Percentiles rank a stretch among this genome's conserved stretches.
Evolutionary conservation across 192 early-diverging fungal species (phyloP).

Genomic region (Backusella morwellensis): DNA sequence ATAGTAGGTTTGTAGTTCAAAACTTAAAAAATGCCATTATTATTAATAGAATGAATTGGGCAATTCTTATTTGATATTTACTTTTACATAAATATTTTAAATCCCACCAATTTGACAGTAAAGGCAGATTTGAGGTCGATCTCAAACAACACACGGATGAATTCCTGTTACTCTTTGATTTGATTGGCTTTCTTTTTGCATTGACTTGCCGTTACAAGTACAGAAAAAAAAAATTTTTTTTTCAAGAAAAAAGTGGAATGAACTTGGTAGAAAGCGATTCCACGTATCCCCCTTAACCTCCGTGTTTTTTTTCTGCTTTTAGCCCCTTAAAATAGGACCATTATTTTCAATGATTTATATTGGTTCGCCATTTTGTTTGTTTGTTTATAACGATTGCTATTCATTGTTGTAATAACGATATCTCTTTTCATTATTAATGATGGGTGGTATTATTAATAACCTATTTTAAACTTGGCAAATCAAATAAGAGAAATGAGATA

Average conservation of each 20-base stretch:
- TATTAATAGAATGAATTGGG: not conserved
- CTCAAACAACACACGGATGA: not conserved
- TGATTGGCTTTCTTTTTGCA: slow-evolving; percentile 1
- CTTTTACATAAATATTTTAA: not conserved
- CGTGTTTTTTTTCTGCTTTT: not conserved
- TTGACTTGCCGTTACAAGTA: not conserved
- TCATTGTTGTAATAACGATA: not conserved
- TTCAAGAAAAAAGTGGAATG: not conserved
- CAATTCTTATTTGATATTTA: not conserved
- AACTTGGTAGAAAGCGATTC: not conserved
- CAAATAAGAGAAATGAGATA: not conserved
- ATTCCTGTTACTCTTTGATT: not conserved
- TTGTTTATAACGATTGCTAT: not conserved
- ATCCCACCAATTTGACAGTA: not conserved
- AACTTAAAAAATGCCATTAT: not conserved
- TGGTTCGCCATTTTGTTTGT: not conserved
- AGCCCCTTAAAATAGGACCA: not conserved
- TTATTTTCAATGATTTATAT: not conserved
- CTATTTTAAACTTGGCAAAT: not conserved
- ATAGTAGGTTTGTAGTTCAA: too few relatives aligned
- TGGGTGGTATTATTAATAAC: not conserved
- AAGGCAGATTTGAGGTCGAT: not conserved
- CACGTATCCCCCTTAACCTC: not conserved
- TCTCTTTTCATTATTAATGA: not conserved
- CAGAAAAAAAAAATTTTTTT: not conserved